Conservation (phyloP, 148 eudicot genomes). For the Rheum nobile region DNA sequence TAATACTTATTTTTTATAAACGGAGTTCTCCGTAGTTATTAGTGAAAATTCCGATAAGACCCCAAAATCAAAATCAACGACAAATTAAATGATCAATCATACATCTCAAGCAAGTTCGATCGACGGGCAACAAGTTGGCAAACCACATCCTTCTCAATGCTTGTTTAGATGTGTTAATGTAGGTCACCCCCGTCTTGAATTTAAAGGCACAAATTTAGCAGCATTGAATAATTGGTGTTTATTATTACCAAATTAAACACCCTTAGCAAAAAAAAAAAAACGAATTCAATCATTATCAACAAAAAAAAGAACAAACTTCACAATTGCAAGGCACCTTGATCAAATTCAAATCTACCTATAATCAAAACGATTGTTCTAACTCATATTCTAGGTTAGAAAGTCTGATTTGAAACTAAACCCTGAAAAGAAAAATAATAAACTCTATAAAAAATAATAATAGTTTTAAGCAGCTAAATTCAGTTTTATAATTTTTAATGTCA, state of each 20-base stretch:
- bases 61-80: not conserved
- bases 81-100: not conserved
- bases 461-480: too few species aligned
- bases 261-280: not conserved
- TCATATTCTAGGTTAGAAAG: too few species aligned
- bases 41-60: not conserved
- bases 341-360: not conserved
- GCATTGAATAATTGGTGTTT: not conserved
- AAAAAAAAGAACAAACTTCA: not conserved
- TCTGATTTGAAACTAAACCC: too few species aligned
- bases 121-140: slow-evolving; percentile 2
- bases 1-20: too few species aligned
- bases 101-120: not conserved
- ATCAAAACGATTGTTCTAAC: too few species aligned
- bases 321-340: not conserved
- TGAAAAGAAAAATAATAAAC: too few species aligned
- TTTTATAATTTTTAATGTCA: too few species aligned
- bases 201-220: not conserved
- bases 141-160: slow-evolving; percentile 1
- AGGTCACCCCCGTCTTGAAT: not conserved
- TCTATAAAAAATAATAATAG: too few species aligned
- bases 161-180: not conserved
- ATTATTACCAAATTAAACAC: not conserved
- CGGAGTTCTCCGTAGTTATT: too few species aligned
- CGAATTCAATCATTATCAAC: not conserved